Conservation (phyloP, 2,329 filamentous ascomycete genomes). For the Leptographium radiaticola region DNA sequence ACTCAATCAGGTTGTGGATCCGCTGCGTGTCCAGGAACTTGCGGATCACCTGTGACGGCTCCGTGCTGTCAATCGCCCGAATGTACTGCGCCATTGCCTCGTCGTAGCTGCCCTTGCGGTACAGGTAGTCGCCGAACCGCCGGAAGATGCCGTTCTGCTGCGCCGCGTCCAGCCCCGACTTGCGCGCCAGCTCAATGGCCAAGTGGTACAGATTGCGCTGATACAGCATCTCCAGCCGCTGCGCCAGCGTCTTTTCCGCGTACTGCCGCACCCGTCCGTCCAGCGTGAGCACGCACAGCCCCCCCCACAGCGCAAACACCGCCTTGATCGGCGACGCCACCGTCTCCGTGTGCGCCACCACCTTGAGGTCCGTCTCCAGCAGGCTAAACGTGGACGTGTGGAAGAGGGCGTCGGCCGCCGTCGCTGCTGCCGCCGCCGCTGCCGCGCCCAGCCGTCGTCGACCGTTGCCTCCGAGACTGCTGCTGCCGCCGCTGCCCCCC, state of each 20-base stretch:
- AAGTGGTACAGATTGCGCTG: slow-evolving; percentile 85
- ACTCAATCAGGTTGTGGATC: slow-evolving; percentile 95
- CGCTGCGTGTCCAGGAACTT: slow-evolving; percentile 95
- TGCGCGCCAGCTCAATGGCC: slow-evolving; percentile 86
- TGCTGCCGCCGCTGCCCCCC: slow-evolving; percentile 36
- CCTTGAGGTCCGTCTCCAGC: slow-evolving; percentile 81
- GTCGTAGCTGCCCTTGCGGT: slow-evolving; percentile 91
- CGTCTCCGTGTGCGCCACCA: slow-evolving; percentile 80
- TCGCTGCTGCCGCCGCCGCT: slow-evolving; percentile 21
- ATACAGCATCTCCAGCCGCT: slow-evolving; percentile 86
- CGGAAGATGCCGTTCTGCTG: slow-evolving; percentile 89
- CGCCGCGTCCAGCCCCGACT: slow-evolving; percentile 62
- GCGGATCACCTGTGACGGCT: slow-evolving; percentile 89
- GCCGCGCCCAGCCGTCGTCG: not conserved
- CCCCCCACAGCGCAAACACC: slow-evolving; percentile 79
- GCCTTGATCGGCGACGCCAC: slow-evolving; percentile 67
- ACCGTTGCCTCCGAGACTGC: slow-evolving; percentile 14
- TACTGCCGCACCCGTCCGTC: slow-evolving; percentile 89
- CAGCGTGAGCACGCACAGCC: slow-evolving; percentile 77
- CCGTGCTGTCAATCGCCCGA: slow-evolving; percentile 87
- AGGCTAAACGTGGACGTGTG: slow-evolving; percentile 80
- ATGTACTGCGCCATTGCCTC: slow-evolving; percentile 99
- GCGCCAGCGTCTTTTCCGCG: slow-evolving; percentile 78
- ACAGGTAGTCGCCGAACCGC: slow-evolving; percentile 86
- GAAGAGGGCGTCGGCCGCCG: slow-evolving; percentile 64